A percentile compares a stretch with the other conserved stretches of the same genome.
Conservation (phyloP, 2,329 filamentous ascomycete genomes). For the Lizonia empirigonia region DNA sequence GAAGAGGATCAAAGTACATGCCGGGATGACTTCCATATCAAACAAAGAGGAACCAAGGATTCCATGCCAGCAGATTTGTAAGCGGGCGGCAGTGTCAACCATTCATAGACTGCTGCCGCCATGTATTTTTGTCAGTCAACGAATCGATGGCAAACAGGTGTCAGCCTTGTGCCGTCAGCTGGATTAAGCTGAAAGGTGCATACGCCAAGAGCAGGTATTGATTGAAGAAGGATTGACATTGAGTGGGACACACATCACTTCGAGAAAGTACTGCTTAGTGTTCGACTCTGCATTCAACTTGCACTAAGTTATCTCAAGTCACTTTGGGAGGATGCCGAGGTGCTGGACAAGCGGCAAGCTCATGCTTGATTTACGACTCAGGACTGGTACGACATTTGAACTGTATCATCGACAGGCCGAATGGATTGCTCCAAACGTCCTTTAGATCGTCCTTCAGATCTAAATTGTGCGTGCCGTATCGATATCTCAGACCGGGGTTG, state of each 20-base stretch:
- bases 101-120: conserved; percentile 9
- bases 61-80: neutral
- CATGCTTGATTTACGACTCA: neutral
- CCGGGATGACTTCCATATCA: neutral
- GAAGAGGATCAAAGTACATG: neutral
- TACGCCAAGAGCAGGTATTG: neutral
- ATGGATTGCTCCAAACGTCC: neutral
- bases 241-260: neutral
- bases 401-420: neutral
- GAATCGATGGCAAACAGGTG: conserved; percentile 4
- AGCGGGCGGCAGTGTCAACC: conserved; percentile 4
- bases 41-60: neutral
- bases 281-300: neutral
- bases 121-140: neutral
- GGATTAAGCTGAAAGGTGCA: conserved; percentile 13
- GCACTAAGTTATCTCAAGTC: neutral
- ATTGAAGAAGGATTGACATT: neutral
- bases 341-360: neutral
- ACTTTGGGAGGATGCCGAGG: neutral
- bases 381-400: neutral
- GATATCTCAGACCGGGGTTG: neutral
- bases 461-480: neutral
- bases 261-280: neutral
- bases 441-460: neutral
- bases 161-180: conserved; percentile 12